phyloP scores from a whole-genome alignment of 2,329 filamentous ascomycete genomes.

The Hypoxylon rubiginosum region DNA sequence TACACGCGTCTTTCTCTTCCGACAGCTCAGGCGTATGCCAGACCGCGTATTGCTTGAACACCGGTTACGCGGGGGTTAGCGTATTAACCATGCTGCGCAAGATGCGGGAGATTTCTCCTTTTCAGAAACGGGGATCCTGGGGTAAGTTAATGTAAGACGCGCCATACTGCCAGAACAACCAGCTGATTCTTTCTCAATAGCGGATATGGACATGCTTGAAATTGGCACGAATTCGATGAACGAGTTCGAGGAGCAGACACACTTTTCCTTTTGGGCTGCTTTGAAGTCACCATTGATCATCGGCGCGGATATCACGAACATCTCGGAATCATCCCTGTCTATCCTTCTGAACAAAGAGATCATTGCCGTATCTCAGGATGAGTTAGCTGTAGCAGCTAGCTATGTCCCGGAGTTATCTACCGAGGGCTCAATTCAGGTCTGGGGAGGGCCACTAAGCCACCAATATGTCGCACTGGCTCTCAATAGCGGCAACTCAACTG shows the following conservation, averaged over 20 bases:
- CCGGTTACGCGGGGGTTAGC: conserved; percentile 51
- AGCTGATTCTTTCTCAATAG: conserved; percentile 1
- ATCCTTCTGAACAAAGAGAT: conserved; percentile 57
- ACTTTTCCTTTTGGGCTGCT: conserved; percentile 62
- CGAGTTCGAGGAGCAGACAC: conserved; percentile 57
- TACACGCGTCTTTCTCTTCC: conserved; percentile 47
- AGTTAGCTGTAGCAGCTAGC: conserved; percentile 47
- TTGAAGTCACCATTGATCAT: conserved; percentile 61
- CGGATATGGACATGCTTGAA: conserved; percentile 60
- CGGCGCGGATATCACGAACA: conserved; percentile 55
- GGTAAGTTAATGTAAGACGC: conserved; percentile 28
- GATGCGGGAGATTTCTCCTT: conserved; percentile 52
- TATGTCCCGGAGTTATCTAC: conserved; percentile 44
- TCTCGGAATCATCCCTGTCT: conserved; percentile 51
- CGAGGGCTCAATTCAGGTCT: conserved; percentile 48
- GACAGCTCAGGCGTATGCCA: conserved; percentile 46
- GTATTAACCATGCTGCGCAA: conserved; percentile 53
- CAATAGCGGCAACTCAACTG: conserved; percentile 25
- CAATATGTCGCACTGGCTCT: conserved; percentile 35
- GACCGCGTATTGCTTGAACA: conserved; percentile 54
- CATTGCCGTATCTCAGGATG: conserved; percentile 57
- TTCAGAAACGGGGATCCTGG: conserved; percentile 50
- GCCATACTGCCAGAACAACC: not conserved
- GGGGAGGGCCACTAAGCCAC: conserved; percentile 44
- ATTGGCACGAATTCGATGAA: conserved; percentile 56